A percentile compares a stretch with the other conserved stretches of the same genome.
phyloP scores from a whole-genome alignment of 805 yeast species.

The Candida sphagnicola region DNA sequence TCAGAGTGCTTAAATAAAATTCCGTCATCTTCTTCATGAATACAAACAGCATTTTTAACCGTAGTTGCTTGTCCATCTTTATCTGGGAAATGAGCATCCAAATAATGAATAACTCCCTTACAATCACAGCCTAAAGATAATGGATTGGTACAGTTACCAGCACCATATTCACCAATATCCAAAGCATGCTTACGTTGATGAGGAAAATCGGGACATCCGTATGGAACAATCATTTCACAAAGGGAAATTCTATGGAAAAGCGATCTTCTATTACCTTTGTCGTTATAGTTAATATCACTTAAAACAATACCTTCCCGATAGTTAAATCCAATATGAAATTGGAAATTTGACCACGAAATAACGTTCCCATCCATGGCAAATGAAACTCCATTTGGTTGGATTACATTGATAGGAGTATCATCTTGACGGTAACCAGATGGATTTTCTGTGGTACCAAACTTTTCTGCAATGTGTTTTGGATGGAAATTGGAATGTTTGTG shows the following conservation, averaged over 20 bases:
- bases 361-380: slow-evolving; percentile 66
- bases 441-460: slow-evolving; percentile 48
- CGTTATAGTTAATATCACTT: slow-evolving; percentile 69
- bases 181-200: slow-evolving; percentile 85
- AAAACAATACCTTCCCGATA: slow-evolving; percentile 82
- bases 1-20: slow-evolving; percentile 77
- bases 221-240: slow-evolving; percentile 83
- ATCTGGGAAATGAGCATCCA: slow-evolving; percentile 74
- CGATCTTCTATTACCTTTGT: slow-evolving; percentile 70
- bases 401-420: slow-evolving; percentile 61
- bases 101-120: slow-evolving; percentile 79
- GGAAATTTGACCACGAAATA: slow-evolving; percentile 75
- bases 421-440: slow-evolving; percentile 55
- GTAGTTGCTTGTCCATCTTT: slow-evolving; percentile 67
- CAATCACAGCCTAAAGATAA: slow-evolving; percentile 79
- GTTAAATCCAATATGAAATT: slow-evolving; percentile 78
- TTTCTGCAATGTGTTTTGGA: slow-evolving; percentile 58
- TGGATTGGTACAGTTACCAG: slow-evolving; percentile 81
- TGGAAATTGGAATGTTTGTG: slow-evolving; percentile 68
- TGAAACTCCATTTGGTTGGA: slow-evolving; percentile 82
- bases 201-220: slow-evolving; percentile 74
- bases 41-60: slow-evolving; percentile 73
- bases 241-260: slow-evolving; percentile 75
- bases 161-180: slow-evolving; percentile 86
- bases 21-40: slow-evolving; percentile 86